phyloP scores from a whole-genome alignment of 495 filamentous ascomycete species.

The Penicillium desertorum region DNA sequence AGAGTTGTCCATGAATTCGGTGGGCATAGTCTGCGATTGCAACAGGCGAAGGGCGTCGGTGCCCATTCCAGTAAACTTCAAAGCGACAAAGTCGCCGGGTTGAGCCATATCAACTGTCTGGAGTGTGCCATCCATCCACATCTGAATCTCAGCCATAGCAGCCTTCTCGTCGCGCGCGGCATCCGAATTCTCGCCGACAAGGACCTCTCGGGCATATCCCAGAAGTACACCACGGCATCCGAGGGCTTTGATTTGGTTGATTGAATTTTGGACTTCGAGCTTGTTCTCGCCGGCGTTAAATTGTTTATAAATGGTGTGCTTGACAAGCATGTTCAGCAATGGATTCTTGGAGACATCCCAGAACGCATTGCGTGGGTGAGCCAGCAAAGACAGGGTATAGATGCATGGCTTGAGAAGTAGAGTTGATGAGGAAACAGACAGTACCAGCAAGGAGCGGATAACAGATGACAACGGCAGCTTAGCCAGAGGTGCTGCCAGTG shows the following conservation, averaged over 20 bases:
- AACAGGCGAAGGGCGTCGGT: conserved; percentile 67
- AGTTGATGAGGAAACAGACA: conserved; percentile 75
- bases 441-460: conserved; percentile 75
- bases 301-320: conserved; percentile 52
- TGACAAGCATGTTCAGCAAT: conserved; percentile 43
- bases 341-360: conserved; percentile 50
- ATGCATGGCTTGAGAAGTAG: conserved; percentile 70
- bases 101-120: conserved; percentile 73
- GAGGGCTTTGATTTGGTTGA: conserved; percentile 43
- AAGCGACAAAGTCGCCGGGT: conserved; percentile 78
- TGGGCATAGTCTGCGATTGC: conserved; percentile 56
- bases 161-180: conserved; percentile 36
- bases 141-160: conserved; percentile 59
- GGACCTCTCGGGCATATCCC: conserved; percentile 49
- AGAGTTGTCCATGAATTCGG: conserved; percentile 61
- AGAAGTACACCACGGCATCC: conserved; percentile 50
- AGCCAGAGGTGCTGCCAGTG: conserved; percentile 55
- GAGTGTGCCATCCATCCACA: conserved; percentile 73
- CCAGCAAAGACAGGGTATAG: conserved; percentile 64
- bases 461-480: conserved; percentile 72
- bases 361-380: conserved; percentile 60
- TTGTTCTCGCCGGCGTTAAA: conserved; percentile 54
- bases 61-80: conserved; percentile 94
- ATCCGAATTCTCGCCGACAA: conserved; percentile 40
- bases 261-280: conserved; percentile 44